These are phyloP conservation scores for Catunica adiposa DNA, from an alignment of 2,329 filamentous ascomycete species.

Conservation along the genomic window DNA sequence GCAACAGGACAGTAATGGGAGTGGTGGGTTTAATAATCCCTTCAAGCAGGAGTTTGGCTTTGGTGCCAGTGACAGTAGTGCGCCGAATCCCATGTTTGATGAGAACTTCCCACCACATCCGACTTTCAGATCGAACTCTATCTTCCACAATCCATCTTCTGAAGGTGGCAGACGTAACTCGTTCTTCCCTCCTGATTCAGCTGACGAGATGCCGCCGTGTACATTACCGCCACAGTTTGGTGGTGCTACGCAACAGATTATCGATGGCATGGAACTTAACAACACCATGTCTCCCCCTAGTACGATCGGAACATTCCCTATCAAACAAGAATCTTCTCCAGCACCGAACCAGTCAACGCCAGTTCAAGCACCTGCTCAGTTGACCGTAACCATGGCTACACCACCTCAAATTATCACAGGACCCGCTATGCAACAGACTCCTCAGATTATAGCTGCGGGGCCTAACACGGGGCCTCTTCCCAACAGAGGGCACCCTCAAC, in stretches of 20 bases:
- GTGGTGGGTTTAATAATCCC: background rate
- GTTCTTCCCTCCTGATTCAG: constrained; percentile 45
- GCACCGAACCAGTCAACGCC: constrained; percentile 7
- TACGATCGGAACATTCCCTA: constrained; percentile 7
- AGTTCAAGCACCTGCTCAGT: constrained; percentile 17
- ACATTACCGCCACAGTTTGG: constrained; percentile 8
- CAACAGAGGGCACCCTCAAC: constrained; percentile 9
- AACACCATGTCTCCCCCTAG: constrained; percentile 5
- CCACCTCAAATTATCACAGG: constrained; percentile 5
- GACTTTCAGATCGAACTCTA: constrained; percentile 49
- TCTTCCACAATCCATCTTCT: constrained; percentile 42
- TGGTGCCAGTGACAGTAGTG: constrained; percentile 6
- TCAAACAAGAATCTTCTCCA: constrained; percentile 7
- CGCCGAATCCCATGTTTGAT: constrained; percentile 5
- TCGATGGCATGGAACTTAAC: constrained; percentile 8
- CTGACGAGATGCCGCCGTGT: constrained; percentile 13
- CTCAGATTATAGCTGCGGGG: constrained; percentile 7
- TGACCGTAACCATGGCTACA: constrained; percentile 18
- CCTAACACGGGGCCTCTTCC: constrained; percentile 2
- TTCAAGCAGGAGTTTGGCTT: constrained; percentile 13
- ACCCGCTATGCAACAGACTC: constrained; percentile 10
- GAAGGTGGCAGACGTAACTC: constrained; percentile 44
- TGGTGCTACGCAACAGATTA: constrained; percentile 13
- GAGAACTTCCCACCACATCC: constrained; percentile 24
- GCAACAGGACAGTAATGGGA: background rate